Percentiles rank a stretch among this genome's conserved stretches.
phyloP scores from a whole-genome alignment of 2,329 filamentous ascomycete genomes.

The Rhynchosporium secalis region DNA sequence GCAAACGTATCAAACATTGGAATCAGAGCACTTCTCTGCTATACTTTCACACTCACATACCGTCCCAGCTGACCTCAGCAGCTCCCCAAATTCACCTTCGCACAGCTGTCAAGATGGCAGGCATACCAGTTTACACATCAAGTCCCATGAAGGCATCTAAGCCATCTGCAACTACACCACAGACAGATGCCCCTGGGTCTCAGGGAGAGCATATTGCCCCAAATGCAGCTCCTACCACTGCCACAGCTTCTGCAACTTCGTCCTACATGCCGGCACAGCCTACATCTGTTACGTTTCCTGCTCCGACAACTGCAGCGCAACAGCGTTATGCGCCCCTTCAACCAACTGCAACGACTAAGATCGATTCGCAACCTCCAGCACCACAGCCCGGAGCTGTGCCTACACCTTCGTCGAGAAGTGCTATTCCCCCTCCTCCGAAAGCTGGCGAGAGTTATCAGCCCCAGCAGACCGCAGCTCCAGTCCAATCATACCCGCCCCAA shows the following conservation, averaged over 20 bases:
- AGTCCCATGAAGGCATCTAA: conserved; percentile 59
- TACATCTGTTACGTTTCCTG: conserved; percentile 52
- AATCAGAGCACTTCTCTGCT: not conserved
- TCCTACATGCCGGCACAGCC: conserved; percentile 48
- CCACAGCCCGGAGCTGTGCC: conserved; percentile 61
- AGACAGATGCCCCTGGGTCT: conserved; percentile 42
- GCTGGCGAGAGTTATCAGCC: conserved; percentile 48
- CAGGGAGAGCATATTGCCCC: conserved; percentile 30
- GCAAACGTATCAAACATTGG: not conserved
- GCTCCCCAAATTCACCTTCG: not conserved
- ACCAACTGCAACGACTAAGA: conserved; percentile 47
- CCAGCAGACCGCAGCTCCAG: conserved; percentile 41
- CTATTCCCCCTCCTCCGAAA: conserved; percentile 53
- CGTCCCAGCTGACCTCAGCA: not conserved
- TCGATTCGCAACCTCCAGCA: conserved; percentile 47
- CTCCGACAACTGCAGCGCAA: conserved; percentile 38
- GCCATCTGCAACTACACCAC: conserved; percentile 50
- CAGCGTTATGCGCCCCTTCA: conserved; percentile 42
- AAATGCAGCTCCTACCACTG: conserved; percentile 29
- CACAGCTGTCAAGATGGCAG: conserved; percentile 50
- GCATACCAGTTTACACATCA: conserved; percentile 59
- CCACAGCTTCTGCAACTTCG: conserved; percentile 39
- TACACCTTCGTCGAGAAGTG: conserved; percentile 41
- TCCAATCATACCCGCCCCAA: conserved; percentile 46
- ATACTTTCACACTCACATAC: not conserved